Base-by-base conservation (phyloP, 2,329 filamentous ascomycete species). In the Aspergillus melleus region DNA sequence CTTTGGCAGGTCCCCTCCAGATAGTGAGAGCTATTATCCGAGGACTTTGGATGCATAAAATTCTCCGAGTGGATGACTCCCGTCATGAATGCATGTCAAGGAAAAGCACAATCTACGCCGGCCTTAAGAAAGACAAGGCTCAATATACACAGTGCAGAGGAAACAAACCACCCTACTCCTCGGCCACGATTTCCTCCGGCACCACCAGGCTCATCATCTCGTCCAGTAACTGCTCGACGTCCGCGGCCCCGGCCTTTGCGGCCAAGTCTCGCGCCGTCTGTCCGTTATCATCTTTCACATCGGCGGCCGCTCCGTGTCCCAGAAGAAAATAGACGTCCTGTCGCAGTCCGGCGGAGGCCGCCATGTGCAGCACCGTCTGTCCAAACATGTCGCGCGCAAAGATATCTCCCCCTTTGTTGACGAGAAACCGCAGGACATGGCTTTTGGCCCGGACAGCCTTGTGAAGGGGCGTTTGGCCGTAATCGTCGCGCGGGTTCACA, bases 401-500 rank as follows among this genome's bases (percentile, higher is more conserved):
- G 26, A 68, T 57, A 24, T 68, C 61, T 4, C 64, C 64, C 0
- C 55, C 50, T 20, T 54, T 58, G 29, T 68, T 68, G 32, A 66
- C 65, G 20, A 68, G 39, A 44, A 68, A 46, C 32, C 66, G 57
- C 64, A 68, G 56, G 12, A 65, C 66, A 49, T 68, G 62, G 49
- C 62, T 64, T 39, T 64, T 64, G 4, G 61, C 54, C 2, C 53
- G 53, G 19, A 66, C 62, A 10, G 68, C 64, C 49, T 64, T 63
- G 52, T 69, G 68, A 51, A 70, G 32, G 9, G 66, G 57, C 2
- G 68, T 68, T 5, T 51, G 53, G 44, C 64, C 61, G 46, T 64
- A 68, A 36, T 68, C 64, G 54, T 74, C 70, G 10, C 63, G 55
- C 9, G 65, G 51, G 5, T 70, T 63, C 42, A 72, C 61, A 55